These are phyloP conservation scores for Flaveria floridana DNA, from an alignment of 140 eudicot genomes.

Conservation along the genomic window DNA sequence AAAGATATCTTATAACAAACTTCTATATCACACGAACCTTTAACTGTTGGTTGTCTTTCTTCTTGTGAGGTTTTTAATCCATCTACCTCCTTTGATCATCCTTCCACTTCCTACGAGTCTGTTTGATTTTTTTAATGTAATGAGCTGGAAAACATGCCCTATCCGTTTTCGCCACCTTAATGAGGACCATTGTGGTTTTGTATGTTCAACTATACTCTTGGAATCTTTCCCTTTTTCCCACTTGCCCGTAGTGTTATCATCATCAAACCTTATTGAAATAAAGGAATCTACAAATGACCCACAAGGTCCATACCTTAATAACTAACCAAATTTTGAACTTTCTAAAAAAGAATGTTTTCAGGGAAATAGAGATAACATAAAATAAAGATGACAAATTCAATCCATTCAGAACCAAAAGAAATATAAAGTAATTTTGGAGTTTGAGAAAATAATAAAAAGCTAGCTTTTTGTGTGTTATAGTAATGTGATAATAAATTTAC, in stretches of 20 bases:
- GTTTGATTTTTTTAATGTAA: slow-evolving; percentile 55
- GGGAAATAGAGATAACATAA: not conserved
- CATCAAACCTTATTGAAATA: slow-evolving; percentile 79
- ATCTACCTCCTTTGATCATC: slow-evolving; percentile 49
- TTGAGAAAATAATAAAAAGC: not conserved
- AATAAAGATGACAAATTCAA: not conserved
- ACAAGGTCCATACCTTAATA: not conserved
- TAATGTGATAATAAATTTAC: not conserved
- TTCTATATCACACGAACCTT: not conserved
- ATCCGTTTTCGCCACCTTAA: slow-evolving; percentile 84
- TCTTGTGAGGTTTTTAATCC: slow-evolving; percentile 54
- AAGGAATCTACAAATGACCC: slow-evolving; percentile 57
- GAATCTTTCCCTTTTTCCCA: slow-evolving; percentile 68
- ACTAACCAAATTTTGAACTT: not conserved
- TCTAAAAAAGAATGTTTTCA: not conserved
- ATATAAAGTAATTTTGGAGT: not conserved
- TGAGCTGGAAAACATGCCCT: slow-evolving; percentile 68
- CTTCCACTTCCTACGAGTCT: slow-evolving; percentile 45
- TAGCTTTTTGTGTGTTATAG: not conserved
- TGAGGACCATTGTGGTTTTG: slow-evolving; percentile 39
- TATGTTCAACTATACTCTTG: slow-evolving; percentile 58
- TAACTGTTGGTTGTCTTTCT: slow-evolving; percentile 37
- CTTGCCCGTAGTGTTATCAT: slow-evolving; percentile 59
- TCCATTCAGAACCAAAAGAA: not conserved
- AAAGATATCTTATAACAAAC: slow-evolving; percentile 17